Conservation (phyloP, 495 filamentous ascomycete species). For the Hypoxylon intermedium region DNA sequence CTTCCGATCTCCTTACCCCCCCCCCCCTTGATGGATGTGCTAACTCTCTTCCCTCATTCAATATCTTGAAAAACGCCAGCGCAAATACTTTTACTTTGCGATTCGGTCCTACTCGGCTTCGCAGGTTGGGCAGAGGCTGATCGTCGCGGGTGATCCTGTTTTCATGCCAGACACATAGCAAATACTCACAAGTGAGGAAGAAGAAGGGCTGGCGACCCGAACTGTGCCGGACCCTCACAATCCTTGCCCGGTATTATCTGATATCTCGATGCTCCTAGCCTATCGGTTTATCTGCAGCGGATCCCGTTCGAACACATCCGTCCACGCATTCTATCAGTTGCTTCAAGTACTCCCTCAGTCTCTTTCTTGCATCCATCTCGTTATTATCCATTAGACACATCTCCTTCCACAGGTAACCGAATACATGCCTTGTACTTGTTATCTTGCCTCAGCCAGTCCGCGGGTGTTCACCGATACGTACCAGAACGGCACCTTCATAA, state of each 20-base stretch:
- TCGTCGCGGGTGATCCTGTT: conserved; percentile 10
- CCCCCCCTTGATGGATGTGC: background rate
- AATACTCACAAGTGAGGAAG: conserved; percentile 6
- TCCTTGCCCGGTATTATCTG: conserved; percentile 39
- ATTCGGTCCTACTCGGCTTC: conserved; percentile 41
- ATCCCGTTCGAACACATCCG: conserved; percentile 30
- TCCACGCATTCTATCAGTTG: conserved; percentile 20
- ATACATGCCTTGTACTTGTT: conserved; percentile 36
- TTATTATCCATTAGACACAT: conserved; percentile 27
- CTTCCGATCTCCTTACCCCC: too few relatives aligned
- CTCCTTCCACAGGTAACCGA: conserved; percentile 14
- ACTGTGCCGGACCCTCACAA: conserved; percentile 28
- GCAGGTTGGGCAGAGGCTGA: conserved; percentile 1
- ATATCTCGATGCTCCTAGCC: conserved; percentile 37
- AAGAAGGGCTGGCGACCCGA: conserved; percentile 22
- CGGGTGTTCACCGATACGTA: conserved; percentile 9
- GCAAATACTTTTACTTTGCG: conserved; percentile 32
- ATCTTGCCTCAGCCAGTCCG: conserved; percentile 17
- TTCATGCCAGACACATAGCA: background rate
- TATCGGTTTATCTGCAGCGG: conserved; percentile 43
- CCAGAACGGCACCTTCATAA: conserved; percentile 11
- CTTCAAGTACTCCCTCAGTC: conserved; percentile 15
- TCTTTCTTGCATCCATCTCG: conserved; percentile 19
- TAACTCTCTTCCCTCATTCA: conserved; percentile 8
- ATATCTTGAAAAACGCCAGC: conserved; percentile 9